Evolutionary conservation across 305 asterid species (phyloP).

Genomic region (Caryopteris hybrid): DNA sequence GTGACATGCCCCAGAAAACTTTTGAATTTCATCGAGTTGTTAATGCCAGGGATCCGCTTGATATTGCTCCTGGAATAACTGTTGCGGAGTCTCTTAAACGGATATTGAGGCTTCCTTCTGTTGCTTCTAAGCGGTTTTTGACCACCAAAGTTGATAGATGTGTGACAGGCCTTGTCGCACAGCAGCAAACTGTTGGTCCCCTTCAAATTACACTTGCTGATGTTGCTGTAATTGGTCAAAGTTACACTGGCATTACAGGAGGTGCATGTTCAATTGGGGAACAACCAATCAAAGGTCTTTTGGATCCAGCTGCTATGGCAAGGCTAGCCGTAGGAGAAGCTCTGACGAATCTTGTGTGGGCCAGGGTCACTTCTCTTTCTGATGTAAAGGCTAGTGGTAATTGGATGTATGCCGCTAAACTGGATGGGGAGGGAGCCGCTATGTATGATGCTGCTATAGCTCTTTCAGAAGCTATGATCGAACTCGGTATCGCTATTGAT

Average conservation of each 20-base stretch:
- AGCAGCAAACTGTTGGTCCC: slow-evolving; percentile 99
- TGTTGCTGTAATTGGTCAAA: slow-evolving; percentile 90
- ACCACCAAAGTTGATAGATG: slow-evolving; percentile 97
- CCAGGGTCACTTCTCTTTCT: slow-evolving; percentile 79
- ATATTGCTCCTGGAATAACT: slow-evolving; percentile 73
- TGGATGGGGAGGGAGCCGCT: slow-evolving; percentile 89
- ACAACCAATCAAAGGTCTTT: slow-evolving; percentile 88
- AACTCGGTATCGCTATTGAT: slow-evolving; percentile 91
- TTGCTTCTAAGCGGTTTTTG: slow-evolving; percentile 85
- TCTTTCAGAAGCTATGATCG: slow-evolving; percentile 89
- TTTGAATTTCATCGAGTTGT: slow-evolving; percentile 60
- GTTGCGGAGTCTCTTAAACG: slow-evolving; percentile 71
- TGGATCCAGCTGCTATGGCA: slow-evolving; percentile 92
- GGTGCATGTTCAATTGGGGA: slow-evolving; percentile 89
- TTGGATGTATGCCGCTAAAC: slow-evolving; percentile 92
- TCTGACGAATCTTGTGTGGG: slow-evolving; percentile 90
- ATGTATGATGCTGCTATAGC: slow-evolving; percentile 96
- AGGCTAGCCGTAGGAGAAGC: slow-evolving; percentile 92
- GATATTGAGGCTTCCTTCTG: slow-evolving; percentile 84
- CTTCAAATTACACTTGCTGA: slow-evolving; percentile 86
- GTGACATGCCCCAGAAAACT: slow-evolving; percentile 97
- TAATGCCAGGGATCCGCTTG: slow-evolving; percentile 63
- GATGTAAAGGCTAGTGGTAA: slow-evolving; percentile 91
- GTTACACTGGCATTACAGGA: slow-evolving; percentile 70
- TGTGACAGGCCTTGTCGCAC: slow-evolving; percentile 96